These are phyloP conservation scores for Colletotrichum orbiculare DNA, from an alignment of 2,329 filamentous ascomycete genomes.

Conservation along the genomic window DNA sequence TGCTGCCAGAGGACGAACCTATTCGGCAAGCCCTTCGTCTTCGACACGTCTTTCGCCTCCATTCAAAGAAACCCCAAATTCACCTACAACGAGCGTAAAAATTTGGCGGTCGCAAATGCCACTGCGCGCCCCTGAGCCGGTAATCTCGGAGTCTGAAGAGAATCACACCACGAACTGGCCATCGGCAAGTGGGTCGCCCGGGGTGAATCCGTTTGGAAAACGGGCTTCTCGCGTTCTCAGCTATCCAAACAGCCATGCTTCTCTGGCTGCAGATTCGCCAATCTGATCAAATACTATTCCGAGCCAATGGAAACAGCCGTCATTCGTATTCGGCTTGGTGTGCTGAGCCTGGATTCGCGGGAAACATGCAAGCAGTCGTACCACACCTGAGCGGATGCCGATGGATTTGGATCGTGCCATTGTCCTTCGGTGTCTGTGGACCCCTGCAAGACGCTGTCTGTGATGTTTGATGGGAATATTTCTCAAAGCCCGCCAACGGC, in stretches of 20 bases:
- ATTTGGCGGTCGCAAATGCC: no score
- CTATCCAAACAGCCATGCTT: conserved; percentile 16
- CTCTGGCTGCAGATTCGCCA: conserved; percentile 23
- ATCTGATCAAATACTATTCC: background rate
- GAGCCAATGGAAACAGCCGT: conserved; percentile 4
- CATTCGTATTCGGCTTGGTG: conserved; percentile 29
- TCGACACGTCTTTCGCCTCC: background rate
- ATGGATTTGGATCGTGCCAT: conserved; percentile 31
- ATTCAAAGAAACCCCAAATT: background rate
- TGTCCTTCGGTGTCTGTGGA: conserved; percentile 19
- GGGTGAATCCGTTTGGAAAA: conserved; percentile 20
- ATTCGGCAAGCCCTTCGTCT: no score
- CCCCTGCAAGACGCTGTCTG: conserved; percentile 12
- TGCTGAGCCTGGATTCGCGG: conserved; percentile 15
- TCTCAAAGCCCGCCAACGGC: conserved; percentile 31
- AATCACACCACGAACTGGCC: conserved; percentile 36
- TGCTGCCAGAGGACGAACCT: no score
- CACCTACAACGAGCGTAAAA: no score
- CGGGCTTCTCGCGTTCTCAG: conserved; percentile 13
- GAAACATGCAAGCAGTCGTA: conserved; percentile 27
- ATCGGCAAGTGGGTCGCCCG: conserved; percentile 35
- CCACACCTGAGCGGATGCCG: conserved; percentile 32
- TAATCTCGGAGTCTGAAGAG: conserved; percentile 26
- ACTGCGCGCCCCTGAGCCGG: conserved; percentile 19
- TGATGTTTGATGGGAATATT: conserved; percentile 10